Base-by-base conservation (phyloP, 208 protist species). In the Leishmania mexicana region DNA sequence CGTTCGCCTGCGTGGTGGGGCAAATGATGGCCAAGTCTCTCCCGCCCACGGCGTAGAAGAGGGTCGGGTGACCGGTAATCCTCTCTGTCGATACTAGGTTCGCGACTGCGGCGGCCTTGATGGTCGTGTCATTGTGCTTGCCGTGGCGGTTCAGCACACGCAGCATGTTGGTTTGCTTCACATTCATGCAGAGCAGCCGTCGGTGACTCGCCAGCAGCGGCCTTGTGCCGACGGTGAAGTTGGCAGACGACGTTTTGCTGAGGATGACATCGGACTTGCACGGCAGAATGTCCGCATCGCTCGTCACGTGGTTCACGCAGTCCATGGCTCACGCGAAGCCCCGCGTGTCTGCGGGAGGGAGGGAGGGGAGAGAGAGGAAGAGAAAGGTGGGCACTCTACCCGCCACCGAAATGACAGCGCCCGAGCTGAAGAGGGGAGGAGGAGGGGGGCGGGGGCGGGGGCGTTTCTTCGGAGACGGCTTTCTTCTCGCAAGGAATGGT, bases 1-100 rank as follows among this genome's bases (percentile, higher is more conserved):
- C 93, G 84, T 86, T 97, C 0, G 95, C 92, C 40, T 93, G 88
- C 24, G 84, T 92, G 1, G 84, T 85, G n/a, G 93, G 90, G 47
- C 78, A 87, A 40, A 97, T 85, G 11, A 94, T 85, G 47, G 89
- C 84, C 65, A 97, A 81, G 21, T 88, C 81, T 53, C 87, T 88
- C 13, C 88, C 93, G 54, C 95, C 93, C 5, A 94, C 92, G 5
- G 92, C 93, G 78, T 94, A 95, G 83, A 97, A 97, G 24, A 92
- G 83, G 13, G 84, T 83, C 15, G 88, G 88, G 80, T 92, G 88
- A 19, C 89, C 85, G 0, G 83, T 83, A 65, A 86, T 79, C 60
- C 79, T 87, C 70, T 93, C 90, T 1, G 93, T 91, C 35, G 93
- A 94, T 54, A 86, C 81, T 47, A 97, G 81, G 74, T 94, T 82